Percentiles rank a stretch among this genome's conserved stretches.
Conservation (phyloP, 148 eudicot species). For the Gaultheria prostrata region DNA sequence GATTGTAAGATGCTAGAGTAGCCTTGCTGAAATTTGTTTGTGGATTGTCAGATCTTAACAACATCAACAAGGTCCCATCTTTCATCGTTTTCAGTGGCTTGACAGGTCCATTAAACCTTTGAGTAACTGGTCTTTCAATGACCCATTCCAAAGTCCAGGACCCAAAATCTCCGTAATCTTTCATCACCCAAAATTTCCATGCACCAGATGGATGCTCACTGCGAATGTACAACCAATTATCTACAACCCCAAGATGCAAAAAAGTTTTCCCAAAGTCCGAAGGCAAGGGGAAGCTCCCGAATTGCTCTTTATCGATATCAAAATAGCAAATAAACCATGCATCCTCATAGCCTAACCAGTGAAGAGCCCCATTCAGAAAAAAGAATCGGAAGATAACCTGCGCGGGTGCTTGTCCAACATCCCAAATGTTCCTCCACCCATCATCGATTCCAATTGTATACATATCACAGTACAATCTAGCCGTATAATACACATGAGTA, state of each 20-base stretch:
- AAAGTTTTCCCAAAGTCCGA: background rate
- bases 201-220: background rate
- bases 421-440: background rate
- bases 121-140: background rate
- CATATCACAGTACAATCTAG: background rate
- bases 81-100: background rate
- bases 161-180: background rate
- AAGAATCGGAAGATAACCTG: background rate
- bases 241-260: background rate
- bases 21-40: background rate
- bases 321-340: background rate
- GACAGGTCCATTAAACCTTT: background rate
- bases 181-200: background rate
- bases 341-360: background rate
- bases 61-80: background rate
- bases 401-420: background rate
- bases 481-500: background rate
- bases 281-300: background rate
- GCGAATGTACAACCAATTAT: background rate
- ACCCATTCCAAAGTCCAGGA: background rate
- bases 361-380: background rate
- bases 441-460: background rate
- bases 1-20: background rate
- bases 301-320: background rate
- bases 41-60: background rate